Conservation (phyloP, 345 rosid genomes). For the Corchorus olitorius region DNA sequence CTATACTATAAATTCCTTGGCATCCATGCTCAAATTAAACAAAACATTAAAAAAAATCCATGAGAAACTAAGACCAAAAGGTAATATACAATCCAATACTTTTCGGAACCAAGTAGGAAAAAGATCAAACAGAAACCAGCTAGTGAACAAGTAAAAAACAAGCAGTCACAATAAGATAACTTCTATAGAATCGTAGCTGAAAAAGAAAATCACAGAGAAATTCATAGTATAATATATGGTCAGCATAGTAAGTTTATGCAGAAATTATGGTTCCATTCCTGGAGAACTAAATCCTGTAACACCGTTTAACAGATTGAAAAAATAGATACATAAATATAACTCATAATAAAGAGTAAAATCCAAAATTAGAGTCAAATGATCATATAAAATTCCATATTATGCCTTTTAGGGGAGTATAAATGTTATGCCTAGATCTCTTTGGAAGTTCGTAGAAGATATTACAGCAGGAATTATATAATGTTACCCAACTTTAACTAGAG, state of each 20-base stretch:
- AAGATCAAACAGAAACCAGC: too few species aligned
- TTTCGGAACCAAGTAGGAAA: not conserved
- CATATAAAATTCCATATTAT: not conserved
- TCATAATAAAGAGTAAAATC: not conserved
- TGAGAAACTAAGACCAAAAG: not conserved
- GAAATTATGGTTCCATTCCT: not conserved
- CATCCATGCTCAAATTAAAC: not conserved
- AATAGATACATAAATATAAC: too few species aligned
- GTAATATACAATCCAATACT: not conserved
- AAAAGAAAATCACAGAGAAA: not conserved
- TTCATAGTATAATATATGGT: not conserved
- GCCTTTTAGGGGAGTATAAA: slow-evolving; percentile 6
- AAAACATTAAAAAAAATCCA: not conserved
- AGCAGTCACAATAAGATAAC: too few species aligned
- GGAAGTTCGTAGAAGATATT: not conserved
- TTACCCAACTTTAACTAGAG: not conserved
- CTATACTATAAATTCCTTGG: not conserved
- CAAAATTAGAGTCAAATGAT: not conserved
- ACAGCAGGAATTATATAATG: not conserved
- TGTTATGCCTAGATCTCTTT: not conserved
- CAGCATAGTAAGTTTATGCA: not conserved
- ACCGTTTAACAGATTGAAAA: too few species aligned
- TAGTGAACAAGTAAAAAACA: too few species aligned
- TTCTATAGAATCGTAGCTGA: too few species aligned
- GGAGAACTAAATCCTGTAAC: not conserved